These are phyloP conservation scores for Blakeslea trispora DNA, from an alignment of 371 early-diverging fungal species.

Conservation along the genomic window DNA sequence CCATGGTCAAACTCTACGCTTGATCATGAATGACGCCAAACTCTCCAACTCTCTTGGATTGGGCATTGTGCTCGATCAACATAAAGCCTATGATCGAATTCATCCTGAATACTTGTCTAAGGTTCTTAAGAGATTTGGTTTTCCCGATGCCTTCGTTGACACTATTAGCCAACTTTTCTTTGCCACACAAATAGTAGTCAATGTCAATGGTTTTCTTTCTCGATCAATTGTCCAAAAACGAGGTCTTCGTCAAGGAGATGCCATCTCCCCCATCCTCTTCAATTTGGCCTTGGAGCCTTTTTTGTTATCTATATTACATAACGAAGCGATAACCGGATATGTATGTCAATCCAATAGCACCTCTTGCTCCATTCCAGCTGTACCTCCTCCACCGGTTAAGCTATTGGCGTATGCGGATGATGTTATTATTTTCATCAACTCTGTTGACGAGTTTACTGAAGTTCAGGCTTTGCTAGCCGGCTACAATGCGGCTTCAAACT, in stretches of 20 bases:
- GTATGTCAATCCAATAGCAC: too few species aligned
- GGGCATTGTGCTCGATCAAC: conserved; percentile 25
- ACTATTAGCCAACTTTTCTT: conserved; percentile 15
- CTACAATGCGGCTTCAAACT: too few species aligned
- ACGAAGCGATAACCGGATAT: too few species aligned
- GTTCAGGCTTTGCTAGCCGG: too few species aligned
- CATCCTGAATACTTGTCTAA: conserved; percentile 8
- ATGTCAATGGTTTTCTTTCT: conserved; percentile 19
- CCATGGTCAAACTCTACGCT: conserved; percentile 10
- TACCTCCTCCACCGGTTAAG: too few species aligned
- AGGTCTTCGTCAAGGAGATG: conserved; percentile 29
- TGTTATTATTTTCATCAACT: too few species aligned
- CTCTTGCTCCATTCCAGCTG: too few species aligned
- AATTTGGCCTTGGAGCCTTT: conserved; percentile 25
- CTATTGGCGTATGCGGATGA: too few species aligned
- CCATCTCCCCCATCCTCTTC: conserved; percentile 25
- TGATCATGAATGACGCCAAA: conserved; percentile 6
- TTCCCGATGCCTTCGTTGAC: conserved; percentile 6
- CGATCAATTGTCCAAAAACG: conserved; percentile 8
- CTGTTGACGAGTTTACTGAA: too few species aligned
- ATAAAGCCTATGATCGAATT: conserved; percentile 29
- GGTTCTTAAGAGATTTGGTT: conserved; percentile 12
- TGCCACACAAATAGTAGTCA: conserved; percentile 4
- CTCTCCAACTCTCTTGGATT: background rate
- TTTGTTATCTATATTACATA: background rate